Percentiles rank a stretch among this genome's conserved stretches.
Conservation (phyloP, 257 asterid genomes). For the Hygrophila difformis region DNA sequence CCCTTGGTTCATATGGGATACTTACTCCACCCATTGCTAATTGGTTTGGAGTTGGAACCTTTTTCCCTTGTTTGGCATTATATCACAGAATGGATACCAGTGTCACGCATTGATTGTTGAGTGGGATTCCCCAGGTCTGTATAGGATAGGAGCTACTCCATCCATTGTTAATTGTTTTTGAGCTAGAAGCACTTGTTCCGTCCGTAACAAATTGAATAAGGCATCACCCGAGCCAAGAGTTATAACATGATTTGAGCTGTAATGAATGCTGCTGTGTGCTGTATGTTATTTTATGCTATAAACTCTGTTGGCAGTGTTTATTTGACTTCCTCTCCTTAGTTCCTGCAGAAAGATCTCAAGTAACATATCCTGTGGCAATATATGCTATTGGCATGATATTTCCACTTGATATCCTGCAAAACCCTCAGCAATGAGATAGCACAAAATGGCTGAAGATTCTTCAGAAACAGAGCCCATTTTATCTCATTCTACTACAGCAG, state of each 20-base stretch:
- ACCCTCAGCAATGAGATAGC: conserved; percentile 58
- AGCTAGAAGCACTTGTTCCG: too few relatives aligned
- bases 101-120: too few relatives aligned
- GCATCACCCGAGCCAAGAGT: neutral
- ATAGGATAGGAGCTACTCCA: too few relatives aligned
- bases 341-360: conserved; percentile 11
- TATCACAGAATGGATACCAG: too few relatives aligned
- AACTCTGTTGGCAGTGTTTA: conserved; percentile 25
- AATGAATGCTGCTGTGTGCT: conserved; percentile 20
- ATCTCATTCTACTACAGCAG: conserved; percentile 31
- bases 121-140: too few relatives aligned
- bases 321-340: conserved; percentile 29
- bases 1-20: too few relatives aligned
- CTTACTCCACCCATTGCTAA: too few relatives aligned
- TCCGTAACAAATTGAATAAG: too few relatives aligned
- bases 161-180: too few relatives aligned
- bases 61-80: too few relatives aligned
- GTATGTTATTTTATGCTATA: neutral
- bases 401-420: conserved; percentile 29
- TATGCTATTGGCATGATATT: conserved; percentile 27
- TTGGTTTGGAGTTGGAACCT: too few relatives aligned
- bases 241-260: conserved; percentile 1
- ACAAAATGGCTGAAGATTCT: conserved; percentile 57
- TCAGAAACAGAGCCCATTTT: conserved; percentile 93
- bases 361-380: too few relatives aligned